Evolutionary conservation across 306 rosid species (phyloP).

Genomic region (Cicer chorassanicum): DNA sequence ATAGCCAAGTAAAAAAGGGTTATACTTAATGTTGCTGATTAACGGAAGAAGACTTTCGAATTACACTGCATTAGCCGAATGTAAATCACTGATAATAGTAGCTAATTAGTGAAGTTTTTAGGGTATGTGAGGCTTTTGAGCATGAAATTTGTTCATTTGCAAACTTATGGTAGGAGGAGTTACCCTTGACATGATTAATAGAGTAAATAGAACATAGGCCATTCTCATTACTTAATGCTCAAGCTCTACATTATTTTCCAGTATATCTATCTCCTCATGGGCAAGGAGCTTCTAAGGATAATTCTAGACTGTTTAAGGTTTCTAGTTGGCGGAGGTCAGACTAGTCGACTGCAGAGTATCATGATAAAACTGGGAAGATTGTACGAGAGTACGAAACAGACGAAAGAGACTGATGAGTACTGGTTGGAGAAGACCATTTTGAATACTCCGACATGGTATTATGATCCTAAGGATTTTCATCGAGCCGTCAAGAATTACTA

Average conservation of each 20-base stretch:
- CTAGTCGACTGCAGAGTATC: conserved; percentile 57
- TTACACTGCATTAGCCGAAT: conserved; percentile 20
- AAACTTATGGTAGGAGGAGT: conserved; percentile 33
- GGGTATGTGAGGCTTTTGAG: conserved; percentile 17
- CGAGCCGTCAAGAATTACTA: conserved; percentile 33
- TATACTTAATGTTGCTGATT: conserved; percentile 2
- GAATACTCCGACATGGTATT: conserved; percentile 58
- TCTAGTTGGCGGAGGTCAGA: conserved; percentile 56
- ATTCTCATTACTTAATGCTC: conserved; percentile 35
- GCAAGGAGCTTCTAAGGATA: conserved; percentile 60
- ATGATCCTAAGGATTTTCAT: conserved; percentile 56
- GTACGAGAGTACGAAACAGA: conserved; percentile 34
- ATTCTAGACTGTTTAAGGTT: conserved; percentile 71
- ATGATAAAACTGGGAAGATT: conserved; percentile 54
- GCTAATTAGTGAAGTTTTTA: background rate
- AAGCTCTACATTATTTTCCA: conserved; percentile 46
- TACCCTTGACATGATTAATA: conserved; percentile 23
- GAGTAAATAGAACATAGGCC: background rate
- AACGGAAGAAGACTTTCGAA: conserved; percentile 3
- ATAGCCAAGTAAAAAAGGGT: background rate
- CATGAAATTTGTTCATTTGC: conserved; percentile 33
- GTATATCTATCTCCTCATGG: conserved; percentile 72
- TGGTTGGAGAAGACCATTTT: conserved; percentile 61
- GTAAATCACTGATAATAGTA: conserved; percentile 21
- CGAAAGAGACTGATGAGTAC: conserved; percentile 38